A percentile compares a stretch with the other conserved stretches of the same genome.
Evolutionary conservation across 352 stramenopile genomes (phyloP).

Genomic region (Phytophthora sp.): DNA sequence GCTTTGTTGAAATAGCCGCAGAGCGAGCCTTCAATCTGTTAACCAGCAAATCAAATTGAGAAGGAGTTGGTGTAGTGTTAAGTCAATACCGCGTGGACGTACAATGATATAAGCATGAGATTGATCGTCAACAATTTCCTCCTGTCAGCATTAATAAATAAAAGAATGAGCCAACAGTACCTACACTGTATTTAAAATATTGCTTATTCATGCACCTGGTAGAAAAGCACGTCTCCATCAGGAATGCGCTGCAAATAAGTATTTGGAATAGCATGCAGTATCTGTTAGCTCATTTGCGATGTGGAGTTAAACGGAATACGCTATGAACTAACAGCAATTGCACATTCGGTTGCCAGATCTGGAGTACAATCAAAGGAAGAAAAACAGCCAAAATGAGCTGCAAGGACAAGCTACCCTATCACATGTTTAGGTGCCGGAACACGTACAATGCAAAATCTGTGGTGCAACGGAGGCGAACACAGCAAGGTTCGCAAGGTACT

Average conservation of each 20-base stretch:
- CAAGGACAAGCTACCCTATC: background rate
- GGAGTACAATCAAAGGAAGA: background rate
- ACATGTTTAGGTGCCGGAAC: background rate
- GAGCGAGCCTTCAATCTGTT: conserved; percentile 67
- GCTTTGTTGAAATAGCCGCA: conserved; percentile 74
- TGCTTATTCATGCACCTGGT: conserved; percentile 38
- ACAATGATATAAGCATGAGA: conserved; percentile 58
- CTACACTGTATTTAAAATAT: background rate
- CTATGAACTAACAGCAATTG: conserved; percentile 38
- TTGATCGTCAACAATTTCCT: conserved; percentile 47
- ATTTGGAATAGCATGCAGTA: background rate
- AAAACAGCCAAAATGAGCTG: background rate
- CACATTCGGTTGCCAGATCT: conserved; percentile 71
- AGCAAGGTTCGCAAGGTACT: conserved; percentile 52
- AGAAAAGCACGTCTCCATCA: conserved; percentile 76
- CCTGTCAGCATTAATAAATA: conserved; percentile 30
- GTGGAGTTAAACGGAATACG: background rate
- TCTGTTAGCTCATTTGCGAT: background rate
- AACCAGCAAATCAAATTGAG: background rate
- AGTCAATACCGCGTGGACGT: background rate
- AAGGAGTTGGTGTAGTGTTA: background rate
- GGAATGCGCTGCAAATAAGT: conserved; percentile 37
- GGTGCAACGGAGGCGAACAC: conserved; percentile 42
- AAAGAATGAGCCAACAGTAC: background rate
- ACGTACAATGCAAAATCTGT: conserved; percentile 63